A percentile compares a stretch with the other conserved stretches of the same genome.
These are phyloP conservation scores for Geotrichum reessii DNA, from an alignment of 1,139 yeast species.

Conservation along the genomic window DNA sequence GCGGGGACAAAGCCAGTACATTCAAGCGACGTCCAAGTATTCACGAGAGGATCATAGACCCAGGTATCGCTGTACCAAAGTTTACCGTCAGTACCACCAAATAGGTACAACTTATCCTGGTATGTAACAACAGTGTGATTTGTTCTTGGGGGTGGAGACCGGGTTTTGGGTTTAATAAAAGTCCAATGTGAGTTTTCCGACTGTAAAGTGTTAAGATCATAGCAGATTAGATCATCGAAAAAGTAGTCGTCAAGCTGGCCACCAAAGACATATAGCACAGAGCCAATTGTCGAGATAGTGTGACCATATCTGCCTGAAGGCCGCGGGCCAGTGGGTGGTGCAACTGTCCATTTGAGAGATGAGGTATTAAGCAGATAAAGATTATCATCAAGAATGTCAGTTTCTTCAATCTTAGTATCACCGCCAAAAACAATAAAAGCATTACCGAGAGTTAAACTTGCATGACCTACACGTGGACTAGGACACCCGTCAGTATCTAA, in stretches of 20 bases:
- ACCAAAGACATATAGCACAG: constrained; percentile 81
- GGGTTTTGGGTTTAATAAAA: constrained; percentile 49
- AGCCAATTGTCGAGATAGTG: constrained; percentile 61
- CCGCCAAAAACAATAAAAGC: constrained; percentile 96
- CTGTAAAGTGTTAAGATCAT: constrained; percentile 84
- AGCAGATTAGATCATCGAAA: constrained; percentile 78
- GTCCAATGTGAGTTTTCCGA: constrained; percentile 84
- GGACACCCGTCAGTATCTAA: constrained; percentile 72
- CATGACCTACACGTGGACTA: constrained; percentile 95
- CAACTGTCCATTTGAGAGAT: constrained; percentile 85
- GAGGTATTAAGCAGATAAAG: constrained; percentile 85
- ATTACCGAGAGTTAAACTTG: constrained; percentile 86
- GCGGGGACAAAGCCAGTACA: constrained; percentile 65
- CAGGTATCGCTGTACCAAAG: constrained; percentile 73
- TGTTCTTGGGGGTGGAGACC: constrained; percentile 72
- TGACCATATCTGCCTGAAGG: constrained; percentile 96
- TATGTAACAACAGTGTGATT: constrained; percentile 85
- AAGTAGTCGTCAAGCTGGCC: constrained; percentile 90
- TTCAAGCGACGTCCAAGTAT: constrained; percentile 54
- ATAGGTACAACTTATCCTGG: constrained; percentile 74
- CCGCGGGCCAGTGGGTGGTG: constrained; percentile 71
- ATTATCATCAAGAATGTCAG: constrained; percentile 77
- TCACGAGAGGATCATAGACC: constrained; percentile 65
- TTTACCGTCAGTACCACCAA: constrained; percentile 86
- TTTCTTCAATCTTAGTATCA: constrained; percentile 80